A percentile compares a stretch with the other conserved stretches of the same genome.
phyloP scores from a whole-genome alignment of 805 yeast genomes.

The Nakazawaea populi region DNA sequence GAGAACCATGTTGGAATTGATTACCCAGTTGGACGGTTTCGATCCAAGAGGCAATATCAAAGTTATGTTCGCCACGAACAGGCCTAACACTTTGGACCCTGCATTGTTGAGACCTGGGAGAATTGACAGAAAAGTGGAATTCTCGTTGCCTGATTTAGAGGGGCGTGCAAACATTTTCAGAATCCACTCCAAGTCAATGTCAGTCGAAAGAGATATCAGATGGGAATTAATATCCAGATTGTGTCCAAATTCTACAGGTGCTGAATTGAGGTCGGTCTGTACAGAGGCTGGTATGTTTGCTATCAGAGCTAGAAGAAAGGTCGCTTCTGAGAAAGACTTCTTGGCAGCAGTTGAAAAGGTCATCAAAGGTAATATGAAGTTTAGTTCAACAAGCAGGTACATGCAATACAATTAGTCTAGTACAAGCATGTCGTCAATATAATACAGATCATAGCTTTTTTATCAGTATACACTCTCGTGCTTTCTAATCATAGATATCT shows the following conservation, averaged over 20 bases:
- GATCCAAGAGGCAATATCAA: conserved; percentile 98
- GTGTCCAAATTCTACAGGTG: conserved; percentile 98
- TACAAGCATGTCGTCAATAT: not conserved
- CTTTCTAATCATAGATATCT: no score
- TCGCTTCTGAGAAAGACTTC: conserved; percentile 97
- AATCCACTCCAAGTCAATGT: conserved; percentile 96
- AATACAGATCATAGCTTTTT: not conserved
- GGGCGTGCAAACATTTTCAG: conserved; percentile 98
- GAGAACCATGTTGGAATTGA: conserved; percentile 97
- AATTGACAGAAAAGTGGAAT: conserved; percentile 97
- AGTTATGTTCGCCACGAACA: conserved; percentile 98
- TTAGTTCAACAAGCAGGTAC: conserved; percentile 93
- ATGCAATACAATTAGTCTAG: conserved; percentile 84
- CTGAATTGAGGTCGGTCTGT: conserved; percentile 96
- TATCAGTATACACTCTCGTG: not conserved
- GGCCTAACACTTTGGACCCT: conserved; percentile 97
- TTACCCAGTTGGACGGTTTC: conserved; percentile 96
- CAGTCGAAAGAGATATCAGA: conserved; percentile 93
- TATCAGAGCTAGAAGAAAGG: conserved; percentile 95
- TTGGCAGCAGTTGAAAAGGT: conserved; percentile 97
- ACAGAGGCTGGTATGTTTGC: conserved; percentile 99
- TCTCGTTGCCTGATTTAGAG: conserved; percentile 91
- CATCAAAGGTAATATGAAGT: conserved; percentile 96
- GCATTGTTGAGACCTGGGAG: conserved; percentile 98
- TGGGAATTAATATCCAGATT: conserved; percentile 97